These are phyloP conservation scores for Rhodomyrtus tomentosa DNA, from an alignment of 345 rosid species.

Conservation along the genomic window DNA sequence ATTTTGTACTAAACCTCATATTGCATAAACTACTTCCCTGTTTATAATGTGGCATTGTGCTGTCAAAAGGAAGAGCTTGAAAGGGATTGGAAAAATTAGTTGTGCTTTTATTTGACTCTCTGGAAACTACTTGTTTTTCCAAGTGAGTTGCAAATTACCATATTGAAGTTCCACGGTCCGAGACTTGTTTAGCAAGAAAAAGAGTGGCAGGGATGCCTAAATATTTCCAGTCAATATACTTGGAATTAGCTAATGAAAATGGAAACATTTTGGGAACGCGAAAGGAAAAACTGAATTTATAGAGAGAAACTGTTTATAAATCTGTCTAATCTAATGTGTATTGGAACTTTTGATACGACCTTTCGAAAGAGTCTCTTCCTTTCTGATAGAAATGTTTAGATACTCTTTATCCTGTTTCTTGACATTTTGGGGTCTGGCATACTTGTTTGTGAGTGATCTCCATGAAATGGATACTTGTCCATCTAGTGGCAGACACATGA, in stretches of 20 bases:
- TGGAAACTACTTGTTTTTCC: background rate
- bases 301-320: background rate
- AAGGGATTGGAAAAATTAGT: background rate
- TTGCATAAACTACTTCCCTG: background rate
- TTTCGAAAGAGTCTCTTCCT: background rate
- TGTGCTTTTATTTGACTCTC: background rate
- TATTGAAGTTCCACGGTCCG: background rate
- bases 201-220: background rate
- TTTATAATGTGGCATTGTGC: background rate
- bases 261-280: background rate
- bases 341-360: background rate
- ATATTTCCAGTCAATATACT: background rate
- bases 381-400: background rate
- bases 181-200: background rate
- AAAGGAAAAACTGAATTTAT: background rate
- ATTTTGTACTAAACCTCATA: background rate
- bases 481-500: background rate
- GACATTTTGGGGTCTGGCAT: background rate
- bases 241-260: background rate
- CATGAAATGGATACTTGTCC: background rate
- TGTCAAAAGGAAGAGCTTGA: background rate
- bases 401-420: background rate
- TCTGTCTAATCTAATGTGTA: background rate
- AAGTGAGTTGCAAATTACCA: background rate
- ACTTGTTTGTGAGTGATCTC: background rate